A percentile compares a stretch with the other conserved stretches of the same genome.
Evolutionary conservation across 1,139 yeast genomes (phyloP).

Genomic region (Candida tetrigidarum): DNA sequence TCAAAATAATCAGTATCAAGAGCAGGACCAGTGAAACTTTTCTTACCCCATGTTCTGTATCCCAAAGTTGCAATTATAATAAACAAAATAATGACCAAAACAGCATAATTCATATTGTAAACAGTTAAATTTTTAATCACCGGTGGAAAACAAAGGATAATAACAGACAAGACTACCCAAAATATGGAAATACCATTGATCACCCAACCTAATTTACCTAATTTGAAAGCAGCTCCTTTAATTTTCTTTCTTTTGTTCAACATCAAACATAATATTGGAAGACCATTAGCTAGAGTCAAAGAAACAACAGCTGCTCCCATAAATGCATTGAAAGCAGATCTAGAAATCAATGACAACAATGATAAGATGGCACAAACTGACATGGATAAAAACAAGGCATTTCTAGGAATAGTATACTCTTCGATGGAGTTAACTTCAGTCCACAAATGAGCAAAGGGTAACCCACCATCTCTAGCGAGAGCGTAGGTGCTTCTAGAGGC

Average conservation of each 20-base stretch:
- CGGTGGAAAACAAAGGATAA: slow-evolving; percentile 76
- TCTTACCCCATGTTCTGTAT: slow-evolving; percentile 62
- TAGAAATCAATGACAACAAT: slow-evolving; percentile 65
- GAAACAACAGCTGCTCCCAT: slow-evolving; percentile 87
- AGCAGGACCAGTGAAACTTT: slow-evolving; percentile 66
- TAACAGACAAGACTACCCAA: slow-evolving; percentile 64
- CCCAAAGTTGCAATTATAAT: slow-evolving; percentile 51
- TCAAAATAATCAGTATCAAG: slow-evolving; percentile 56
- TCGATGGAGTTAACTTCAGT: slow-evolving; percentile 64
- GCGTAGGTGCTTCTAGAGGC: slow-evolving; percentile 89
- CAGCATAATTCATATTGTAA: slow-evolving; percentile 74
- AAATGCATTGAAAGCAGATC: slow-evolving; percentile 82
- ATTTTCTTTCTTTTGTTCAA: slow-evolving; percentile 65
- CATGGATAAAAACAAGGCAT: slow-evolving; percentile 75
- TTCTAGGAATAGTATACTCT: slow-evolving; percentile 65
- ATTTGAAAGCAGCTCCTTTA: slow-evolving; percentile 71
- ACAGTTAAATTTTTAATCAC: slow-evolving; percentile 62
- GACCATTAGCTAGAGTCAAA: slow-evolving; percentile 74
- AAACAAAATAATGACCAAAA: slow-evolving; percentile 59
- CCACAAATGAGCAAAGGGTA: slow-evolving; percentile 73
- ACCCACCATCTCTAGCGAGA: slow-evolving; percentile 86
- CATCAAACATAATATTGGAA: slow-evolving; percentile 70
- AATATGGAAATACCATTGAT: slow-evolving; percentile 61
- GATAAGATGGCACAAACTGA: slow-evolving; percentile 64
- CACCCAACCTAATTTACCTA: slow-evolving; percentile 67